Evolutionary conservation across 345 rosid species (phyloP).

Genomic region (Bruguiera parviflora): DNA sequence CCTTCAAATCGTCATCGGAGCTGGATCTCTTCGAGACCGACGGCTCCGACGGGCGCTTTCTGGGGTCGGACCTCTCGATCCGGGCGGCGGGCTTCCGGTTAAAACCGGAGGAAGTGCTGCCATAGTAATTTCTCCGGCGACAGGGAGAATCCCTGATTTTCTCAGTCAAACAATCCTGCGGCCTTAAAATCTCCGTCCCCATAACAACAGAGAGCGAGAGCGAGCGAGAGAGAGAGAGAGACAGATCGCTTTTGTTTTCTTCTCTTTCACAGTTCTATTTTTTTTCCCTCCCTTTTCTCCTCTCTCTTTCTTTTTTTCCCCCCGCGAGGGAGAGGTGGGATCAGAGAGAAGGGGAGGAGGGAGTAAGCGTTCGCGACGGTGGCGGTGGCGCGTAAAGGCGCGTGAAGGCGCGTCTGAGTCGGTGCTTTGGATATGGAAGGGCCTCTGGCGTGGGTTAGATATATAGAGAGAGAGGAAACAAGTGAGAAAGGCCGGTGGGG

Average conservation of each 20-base stretch:
- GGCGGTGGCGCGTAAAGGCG: not conserved
- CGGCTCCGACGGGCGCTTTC: constrained; percentile 41
- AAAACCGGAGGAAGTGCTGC: not conserved
- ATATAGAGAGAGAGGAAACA: not conserved
- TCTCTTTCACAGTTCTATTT: not conserved
- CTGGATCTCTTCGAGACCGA: constrained; percentile 32
- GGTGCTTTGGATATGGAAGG: too few relatives aligned
- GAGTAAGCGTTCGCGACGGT: not conserved
- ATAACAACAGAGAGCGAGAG: constrained; percentile 16
- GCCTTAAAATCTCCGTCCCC: constrained; percentile 82
- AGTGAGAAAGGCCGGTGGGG: not conserved
- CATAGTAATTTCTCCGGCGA: constrained; percentile 43
- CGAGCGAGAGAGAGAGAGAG: not conserved
- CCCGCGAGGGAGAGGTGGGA: not conserved
- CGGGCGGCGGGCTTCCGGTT: constrained; percentile 38
- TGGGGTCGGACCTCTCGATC: constrained; percentile 28
- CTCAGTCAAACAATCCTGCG: constrained; percentile 59
- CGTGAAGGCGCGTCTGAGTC: too few relatives aligned
- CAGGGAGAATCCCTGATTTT: constrained; percentile 45
- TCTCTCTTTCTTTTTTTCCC: not conserved
- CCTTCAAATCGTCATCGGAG: constrained; percentile 37
- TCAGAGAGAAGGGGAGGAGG: not conserved
- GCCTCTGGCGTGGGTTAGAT: not conserved
- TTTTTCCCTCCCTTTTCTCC: too few relatives aligned
- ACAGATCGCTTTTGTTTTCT: too few relatives aligned